Base-by-base conservation (phyloP, 495 filamentous ascomycete species). In the Rostrohypoxylon terebratum region DNA sequence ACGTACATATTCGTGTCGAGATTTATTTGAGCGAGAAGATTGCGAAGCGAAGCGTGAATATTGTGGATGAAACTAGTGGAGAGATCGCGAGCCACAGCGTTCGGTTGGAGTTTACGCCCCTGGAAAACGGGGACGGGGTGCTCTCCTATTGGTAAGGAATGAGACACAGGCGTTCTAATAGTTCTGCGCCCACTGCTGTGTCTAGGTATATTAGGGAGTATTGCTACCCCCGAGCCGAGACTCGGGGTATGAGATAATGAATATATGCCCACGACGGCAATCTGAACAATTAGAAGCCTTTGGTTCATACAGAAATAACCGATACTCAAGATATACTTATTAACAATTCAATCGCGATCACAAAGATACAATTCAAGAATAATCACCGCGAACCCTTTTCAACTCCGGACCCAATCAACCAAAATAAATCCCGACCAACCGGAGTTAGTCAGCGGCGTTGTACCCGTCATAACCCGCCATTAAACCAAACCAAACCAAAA, bases 311-410 rank as follows among this genome's bases (percentile, higher is more conserved):
- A 1, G 11, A 38, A 13, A 8, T 11, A 42, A n/a, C 28, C 3
- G 3, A 42, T 42, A 42, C 13, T 45, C 13, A 13, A 45, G 8
- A 0, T 14, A 61, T 66, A 62, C 48, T 21, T 47, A 62, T 71
- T 71, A 66, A 58, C 14, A 18, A 72, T 72, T 63, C 53, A 16
- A 66, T 34, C 44, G 60, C 55, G 38, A 47, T 5, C 8, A 36
- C 20, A 28, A 44, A 28, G 16, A 3, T 31, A 59, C 38, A 59
- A 55, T 20, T 51, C n/a, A 25, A 44, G 23, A 13, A 1, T 18
- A 38, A 18, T 25, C 55, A 16, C 11, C 57, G 38, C 57, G 38
- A 48, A 25, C 14, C n/a, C 31, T 50, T 50, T 33, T 31, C 8
- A 67, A 55, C 51, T 36, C 28, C 23, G 13, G 23, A n/a, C 10